These are phyloP conservation scores for Myxozyma sirexii DNA, from an alignment of 805 yeast species.

Conservation along the genomic window DNA sequence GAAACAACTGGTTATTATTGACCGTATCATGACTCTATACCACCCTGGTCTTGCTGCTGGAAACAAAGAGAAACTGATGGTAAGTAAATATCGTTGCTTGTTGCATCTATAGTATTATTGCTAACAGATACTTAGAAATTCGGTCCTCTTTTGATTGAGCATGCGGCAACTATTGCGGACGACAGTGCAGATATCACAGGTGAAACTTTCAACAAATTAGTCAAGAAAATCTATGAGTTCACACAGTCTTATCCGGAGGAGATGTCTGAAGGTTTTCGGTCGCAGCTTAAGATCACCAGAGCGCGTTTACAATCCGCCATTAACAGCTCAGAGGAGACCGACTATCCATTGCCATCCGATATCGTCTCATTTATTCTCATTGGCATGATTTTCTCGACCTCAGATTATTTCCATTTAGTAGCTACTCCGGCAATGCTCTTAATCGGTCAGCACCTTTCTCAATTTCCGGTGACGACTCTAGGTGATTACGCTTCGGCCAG, in stretches of 20 bases:
- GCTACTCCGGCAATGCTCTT: slow-evolving; percentile 80
- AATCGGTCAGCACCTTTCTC: slow-evolving; percentile 69
- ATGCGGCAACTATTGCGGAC: slow-evolving; percentile 42
- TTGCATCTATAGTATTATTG: not conserved
- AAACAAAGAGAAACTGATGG: slow-evolving; percentile 63
- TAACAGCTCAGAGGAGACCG: slow-evolving; percentile 1
- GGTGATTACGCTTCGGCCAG: slow-evolving; percentile 60
- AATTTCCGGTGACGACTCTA: slow-evolving; percentile 48
- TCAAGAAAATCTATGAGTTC: slow-evolving; percentile 53
- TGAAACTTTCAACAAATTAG: slow-evolving; percentile 26
- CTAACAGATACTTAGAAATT: slow-evolving; percentile 19
- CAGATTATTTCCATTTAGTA: slow-evolving; percentile 91
- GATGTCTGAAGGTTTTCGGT: slow-evolving; percentile 65
- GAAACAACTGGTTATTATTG: slow-evolving; percentile 48
- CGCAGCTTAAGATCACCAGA: slow-evolving; percentile 58
- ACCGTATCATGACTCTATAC: slow-evolving; percentile 58
- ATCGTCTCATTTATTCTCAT: slow-evolving; percentile 67
- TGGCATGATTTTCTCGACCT: slow-evolving; percentile 84
- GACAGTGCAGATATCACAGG: not conserved
- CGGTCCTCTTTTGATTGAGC: slow-evolving; percentile 43
- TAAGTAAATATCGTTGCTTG: not conserved
- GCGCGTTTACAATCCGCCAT: slow-evolving; percentile 47
- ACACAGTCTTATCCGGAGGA: slow-evolving; percentile 66
- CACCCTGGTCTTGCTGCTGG: slow-evolving; percentile 82
- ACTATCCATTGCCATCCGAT: slow-evolving; percentile 47